Conservation (phyloP, 768 basidiomycete genomes). For the Leccinellum rugosiceps region DNA sequence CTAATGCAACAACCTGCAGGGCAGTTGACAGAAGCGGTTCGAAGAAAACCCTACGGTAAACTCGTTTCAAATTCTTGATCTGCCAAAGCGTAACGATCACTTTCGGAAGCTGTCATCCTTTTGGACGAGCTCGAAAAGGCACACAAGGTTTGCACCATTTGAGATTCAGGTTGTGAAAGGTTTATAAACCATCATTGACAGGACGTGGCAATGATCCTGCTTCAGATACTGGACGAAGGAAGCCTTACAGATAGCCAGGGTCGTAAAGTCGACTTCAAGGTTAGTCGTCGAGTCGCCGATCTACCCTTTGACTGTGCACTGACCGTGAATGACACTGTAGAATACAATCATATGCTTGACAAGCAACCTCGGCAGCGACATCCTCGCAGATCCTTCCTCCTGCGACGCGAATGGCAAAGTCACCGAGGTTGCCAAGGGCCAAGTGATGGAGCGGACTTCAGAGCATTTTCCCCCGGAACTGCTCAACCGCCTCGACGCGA, state of each 20-base stretch:
- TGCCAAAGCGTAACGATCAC: neutral
- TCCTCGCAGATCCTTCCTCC: conserved; percentile 66
- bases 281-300: conserved; percentile 13
- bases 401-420: conserved; percentile 63
- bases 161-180: neutral
- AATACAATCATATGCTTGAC: conserved; percentile 93
- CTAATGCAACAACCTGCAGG: conserved; percentile 33
- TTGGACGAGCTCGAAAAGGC: conserved; percentile 75
- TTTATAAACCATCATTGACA: conserved; percentile 16
- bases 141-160: conserved; percentile 55
- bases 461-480: conserved; percentile 89
- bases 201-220: conserved; percentile 87
- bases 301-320: neutral
- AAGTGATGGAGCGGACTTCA: conserved; percentile 72
- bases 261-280: conserved; percentile 88
- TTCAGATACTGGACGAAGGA: conserved; percentile 91
- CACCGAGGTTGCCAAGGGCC: conserved; percentile 53
- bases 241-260: conserved; percentile 89
- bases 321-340: conserved; percentile 28
- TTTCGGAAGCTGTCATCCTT: conserved; percentile 50
- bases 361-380: conserved; percentile 81
- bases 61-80: neutral
- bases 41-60: conserved; percentile 58
- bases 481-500: conserved; percentile 83
- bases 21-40: conserved; percentile 63